Percentiles rank a stretch among this genome's conserved stretches.
These are phyloP conservation scores for Hypoxylon cercidicola DNA, from an alignment of 495 filamentous ascomycete species.

Conservation along the genomic window DNA sequence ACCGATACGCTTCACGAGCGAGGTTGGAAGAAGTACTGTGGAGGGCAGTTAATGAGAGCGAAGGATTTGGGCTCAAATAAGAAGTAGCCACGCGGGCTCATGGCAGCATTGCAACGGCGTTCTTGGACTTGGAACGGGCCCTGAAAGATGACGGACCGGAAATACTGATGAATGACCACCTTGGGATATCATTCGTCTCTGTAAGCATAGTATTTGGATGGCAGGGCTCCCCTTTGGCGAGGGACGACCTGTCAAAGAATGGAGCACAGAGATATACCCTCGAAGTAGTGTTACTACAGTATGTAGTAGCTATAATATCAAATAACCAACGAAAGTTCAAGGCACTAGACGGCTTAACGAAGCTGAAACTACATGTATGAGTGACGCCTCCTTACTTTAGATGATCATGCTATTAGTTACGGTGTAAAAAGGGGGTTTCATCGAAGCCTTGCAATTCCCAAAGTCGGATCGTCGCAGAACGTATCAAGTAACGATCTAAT, in stretches of 20 bases:
- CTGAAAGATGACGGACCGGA: conserved; percentile 1
- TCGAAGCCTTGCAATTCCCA: no score
- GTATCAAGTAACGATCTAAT: no score
- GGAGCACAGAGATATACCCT: conserved; percentile 34
- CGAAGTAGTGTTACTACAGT: conserved; percentile 23
- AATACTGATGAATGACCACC: conserved; percentile 4
- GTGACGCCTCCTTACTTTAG: no score
- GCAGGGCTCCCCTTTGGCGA: conserved; percentile 15
- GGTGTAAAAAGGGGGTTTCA: no score
- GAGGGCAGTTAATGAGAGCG: conserved; percentile 87
- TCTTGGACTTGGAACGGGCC: conserved; percentile 17
- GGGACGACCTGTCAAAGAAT: conserved; percentile 13
- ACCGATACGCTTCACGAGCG: conserved; percentile 71
- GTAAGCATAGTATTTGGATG: conserved; percentile 23
- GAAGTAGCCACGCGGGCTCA: background rate
- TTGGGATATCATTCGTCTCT: conserved; percentile 16
- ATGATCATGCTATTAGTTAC: no score
- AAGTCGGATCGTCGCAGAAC: no score
- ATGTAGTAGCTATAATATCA: conserved; percentile 16
- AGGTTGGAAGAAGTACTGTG: conserved; percentile 79
- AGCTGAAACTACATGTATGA: background rate
- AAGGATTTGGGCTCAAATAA: conserved; percentile 93
- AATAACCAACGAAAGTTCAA: conserved; percentile 15
- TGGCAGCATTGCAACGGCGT: conserved; percentile 33
- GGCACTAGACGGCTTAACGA: background rate